A percentile compares a stretch with the other conserved stretches of the same genome.
These are phyloP conservation scores for Endocalyx cinctus DNA, from an alignment of 2,329 filamentous ascomycete species.

Conservation along the genomic window DNA sequence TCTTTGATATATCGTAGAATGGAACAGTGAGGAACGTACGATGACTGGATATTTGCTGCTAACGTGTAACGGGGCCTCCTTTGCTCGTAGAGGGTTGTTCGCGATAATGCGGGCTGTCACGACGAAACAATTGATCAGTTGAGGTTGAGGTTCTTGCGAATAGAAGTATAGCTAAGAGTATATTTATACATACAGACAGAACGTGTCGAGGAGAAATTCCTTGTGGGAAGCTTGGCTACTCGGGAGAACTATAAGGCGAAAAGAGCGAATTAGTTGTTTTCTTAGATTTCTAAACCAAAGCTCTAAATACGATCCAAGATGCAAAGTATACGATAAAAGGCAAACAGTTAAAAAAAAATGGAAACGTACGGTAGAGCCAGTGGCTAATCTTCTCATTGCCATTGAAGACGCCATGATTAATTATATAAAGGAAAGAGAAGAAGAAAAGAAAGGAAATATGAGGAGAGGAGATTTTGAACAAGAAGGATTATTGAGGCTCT, in stretches of 20 bases:
- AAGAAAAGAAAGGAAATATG: conserved; percentile 9
- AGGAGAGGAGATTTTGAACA: conserved; percentile 11
- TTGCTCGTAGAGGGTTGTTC: conserved; percentile 81
- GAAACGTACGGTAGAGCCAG: conserved; percentile 50
- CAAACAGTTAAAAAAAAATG: conserved; percentile 5
- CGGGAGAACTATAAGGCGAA: conserved; percentile 52
- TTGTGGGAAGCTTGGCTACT: conserved; percentile 58
- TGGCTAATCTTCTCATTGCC: conserved; percentile 57
- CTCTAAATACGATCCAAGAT: no score
- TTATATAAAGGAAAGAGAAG: conserved; percentile 4
- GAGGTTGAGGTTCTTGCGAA: no score
- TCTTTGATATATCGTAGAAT: no score
- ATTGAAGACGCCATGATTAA: conserved; percentile 56
- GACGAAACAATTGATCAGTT: conserved; percentile 10
- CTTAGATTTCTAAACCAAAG: conserved; percentile 2
- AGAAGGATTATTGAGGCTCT: conserved; percentile 24
- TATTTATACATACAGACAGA: conserved; percentile 60
- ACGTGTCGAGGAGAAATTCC: conserved; percentile 83
- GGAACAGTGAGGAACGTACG: conserved; percentile 47
- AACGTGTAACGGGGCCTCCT: conserved; percentile 84
- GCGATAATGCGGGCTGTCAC: conserved; percentile 74
- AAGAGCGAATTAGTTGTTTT: conserved; percentile 7
- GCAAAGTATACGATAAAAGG: no score
- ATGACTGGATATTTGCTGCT: conserved; percentile 92
- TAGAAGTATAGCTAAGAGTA: neutral